Percentiles rank a stretch among this genome's conserved stretches.
phyloP scores from a whole-genome alignment of 2,329 filamentous ascomycete genomes.

The Nigrograna mackinnonii region DNA sequence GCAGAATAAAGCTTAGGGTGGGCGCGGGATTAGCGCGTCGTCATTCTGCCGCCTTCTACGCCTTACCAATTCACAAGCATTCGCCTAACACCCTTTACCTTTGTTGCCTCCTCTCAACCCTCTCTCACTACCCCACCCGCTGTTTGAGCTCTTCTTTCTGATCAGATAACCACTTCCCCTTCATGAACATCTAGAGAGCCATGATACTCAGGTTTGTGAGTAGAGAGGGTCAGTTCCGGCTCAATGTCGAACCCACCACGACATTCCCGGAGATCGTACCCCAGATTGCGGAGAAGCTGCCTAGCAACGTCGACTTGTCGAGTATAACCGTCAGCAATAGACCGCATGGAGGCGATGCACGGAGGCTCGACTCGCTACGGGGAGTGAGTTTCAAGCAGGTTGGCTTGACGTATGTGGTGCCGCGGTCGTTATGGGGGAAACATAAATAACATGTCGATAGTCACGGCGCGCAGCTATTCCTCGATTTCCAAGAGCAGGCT shows the following conservation, averaged over 20 bases:
- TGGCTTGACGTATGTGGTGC: conserved; percentile 55
- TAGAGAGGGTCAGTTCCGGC: conserved; percentile 88
- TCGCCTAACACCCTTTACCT: neutral
- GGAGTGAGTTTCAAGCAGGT: conserved; percentile 61
- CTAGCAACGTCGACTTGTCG: conserved; percentile 56
- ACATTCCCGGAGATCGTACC: conserved; percentile 66
- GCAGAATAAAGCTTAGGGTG: too few species aligned
- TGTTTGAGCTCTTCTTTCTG: neutral
- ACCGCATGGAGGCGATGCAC: conserved; percentile 62
- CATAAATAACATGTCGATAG: conserved; percentile 49
- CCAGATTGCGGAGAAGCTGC: conserved; percentile 64
- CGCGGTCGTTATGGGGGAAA: conserved; percentile 1
- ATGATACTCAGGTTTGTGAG: conserved; percentile 90
- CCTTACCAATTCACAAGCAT: conserved; percentile 3
- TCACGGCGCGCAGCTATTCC: conserved; percentile 89
- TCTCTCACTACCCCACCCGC: neutral
- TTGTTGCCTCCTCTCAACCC: neutral
- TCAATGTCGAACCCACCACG: conserved; percentile 74
- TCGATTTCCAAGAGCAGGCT: conserved; percentile 72
- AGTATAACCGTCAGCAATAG: conserved; percentile 64
- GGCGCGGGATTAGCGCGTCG: too few species aligned
- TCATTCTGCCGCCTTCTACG: conserved; percentile 2
- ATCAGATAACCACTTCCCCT: neutral
- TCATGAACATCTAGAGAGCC: conserved; percentile 4
- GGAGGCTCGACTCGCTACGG: conserved; percentile 55